Percentiles rank a stretch among this genome's conserved stretches.
Conservation (phyloP, 2,329 filamentous ascomycete species). For the Stachybotrys chartarum region DNA sequence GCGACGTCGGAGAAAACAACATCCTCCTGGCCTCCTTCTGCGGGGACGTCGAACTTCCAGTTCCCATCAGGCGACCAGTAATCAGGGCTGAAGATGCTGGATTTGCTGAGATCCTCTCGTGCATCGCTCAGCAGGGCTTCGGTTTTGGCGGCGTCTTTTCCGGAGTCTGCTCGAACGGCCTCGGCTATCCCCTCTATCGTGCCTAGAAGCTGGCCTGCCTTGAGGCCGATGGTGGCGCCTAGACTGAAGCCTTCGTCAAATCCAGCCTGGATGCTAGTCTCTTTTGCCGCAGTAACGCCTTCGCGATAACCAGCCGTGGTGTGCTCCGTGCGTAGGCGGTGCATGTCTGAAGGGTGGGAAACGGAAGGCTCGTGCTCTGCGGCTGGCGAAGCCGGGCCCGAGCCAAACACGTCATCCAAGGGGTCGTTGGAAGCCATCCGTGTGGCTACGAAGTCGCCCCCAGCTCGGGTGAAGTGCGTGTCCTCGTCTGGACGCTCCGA, state of each 20-base stretch:
- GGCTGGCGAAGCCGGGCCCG: slow-evolving; percentile 13
- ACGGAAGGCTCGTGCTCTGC: slow-evolving; percentile 7
- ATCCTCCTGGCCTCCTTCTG: slow-evolving; percentile 26
- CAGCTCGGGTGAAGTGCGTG: slow-evolving; percentile 13
- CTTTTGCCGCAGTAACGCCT: slow-evolving; percentile 72
- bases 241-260: slow-evolving; percentile 89
- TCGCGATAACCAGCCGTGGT: slow-evolving; percentile 86
- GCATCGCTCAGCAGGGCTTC: slow-evolving; percentile 40
- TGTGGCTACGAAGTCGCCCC: slow-evolving; percentile 7
- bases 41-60: slow-evolving; percentile 56
- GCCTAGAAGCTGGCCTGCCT: slow-evolving; percentile 69
- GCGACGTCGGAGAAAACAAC: slow-evolving; percentile 57
- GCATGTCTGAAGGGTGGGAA: slow-evolving; percentile 55
- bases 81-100: slow-evolving; percentile 55
- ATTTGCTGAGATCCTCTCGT: slow-evolving; percentile 50
- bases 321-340: slow-evolving; percentile 67
- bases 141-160: slow-evolving; percentile 13
- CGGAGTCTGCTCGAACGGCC: slow-evolving; percentile 29
- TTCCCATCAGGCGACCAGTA: slow-evolving; percentile 65
- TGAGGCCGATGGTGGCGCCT: slow-evolving; percentile 71
- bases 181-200: slow-evolving; percentile 63
- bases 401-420: slow-evolving; percentile 30
- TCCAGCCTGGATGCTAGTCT: slow-evolving; percentile 68
- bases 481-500: slow-evolving; percentile 20
- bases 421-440: slow-evolving; percentile 12